A percentile compares a stretch with the other conserved stretches of the same genome.
phyloP scores from a whole-genome alignment of 495 filamentous ascomycete species.

The Tuber microsphaerosporum region DNA sequence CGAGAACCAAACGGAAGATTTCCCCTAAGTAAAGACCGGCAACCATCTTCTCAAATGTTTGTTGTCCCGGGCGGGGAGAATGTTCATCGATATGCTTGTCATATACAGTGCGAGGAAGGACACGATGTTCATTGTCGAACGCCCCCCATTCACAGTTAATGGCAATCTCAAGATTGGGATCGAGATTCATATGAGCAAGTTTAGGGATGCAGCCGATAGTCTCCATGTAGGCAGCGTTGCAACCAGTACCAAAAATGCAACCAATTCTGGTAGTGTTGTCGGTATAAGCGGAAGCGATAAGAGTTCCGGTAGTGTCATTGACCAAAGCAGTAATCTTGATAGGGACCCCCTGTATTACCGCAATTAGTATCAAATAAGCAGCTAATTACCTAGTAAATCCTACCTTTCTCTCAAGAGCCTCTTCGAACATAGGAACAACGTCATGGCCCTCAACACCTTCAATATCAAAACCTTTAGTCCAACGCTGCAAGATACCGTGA shows the following conservation, averaged over 20 bases:
- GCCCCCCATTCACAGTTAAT: conserved; percentile 99
- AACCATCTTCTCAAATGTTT: conserved; percentile 97
- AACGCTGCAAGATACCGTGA: conserved; percentile 88
- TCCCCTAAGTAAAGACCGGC: conserved; percentile 92
- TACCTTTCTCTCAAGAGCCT: conserved; percentile 69
- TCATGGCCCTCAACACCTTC: conserved; percentile 89
- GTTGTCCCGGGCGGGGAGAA: conserved; percentile 89
- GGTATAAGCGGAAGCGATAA: conserved; percentile 96
- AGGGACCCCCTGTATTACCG: conserved; percentile 60
- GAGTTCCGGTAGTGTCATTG: conserved; percentile 97
- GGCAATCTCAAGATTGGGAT: conserved; percentile 79
- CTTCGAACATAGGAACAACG: conserved; percentile 88
- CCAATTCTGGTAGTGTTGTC: conserved; percentile 87
- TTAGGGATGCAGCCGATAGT: conserved; percentile 85
- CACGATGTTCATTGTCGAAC: conserved; percentile 92
- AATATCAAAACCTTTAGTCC: conserved; percentile 99
- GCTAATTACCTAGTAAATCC: conserved; percentile 28
- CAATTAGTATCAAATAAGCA: conserved; percentile 10
- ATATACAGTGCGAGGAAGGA: conserved; percentile 79
- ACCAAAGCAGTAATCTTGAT: conserved; percentile 91
- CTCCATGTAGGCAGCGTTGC: conserved; percentile 98
- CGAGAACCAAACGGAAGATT: conserved; percentile 80
- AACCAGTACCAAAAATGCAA: conserved; percentile 96
- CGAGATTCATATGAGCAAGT: conserved; percentile 87
- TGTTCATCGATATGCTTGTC: conserved; percentile 85